These are phyloP conservation scores for Fusarium haematococcum DNA, from an alignment of 2,329 filamentous ascomycete species.

Conservation along the genomic window DNA sequence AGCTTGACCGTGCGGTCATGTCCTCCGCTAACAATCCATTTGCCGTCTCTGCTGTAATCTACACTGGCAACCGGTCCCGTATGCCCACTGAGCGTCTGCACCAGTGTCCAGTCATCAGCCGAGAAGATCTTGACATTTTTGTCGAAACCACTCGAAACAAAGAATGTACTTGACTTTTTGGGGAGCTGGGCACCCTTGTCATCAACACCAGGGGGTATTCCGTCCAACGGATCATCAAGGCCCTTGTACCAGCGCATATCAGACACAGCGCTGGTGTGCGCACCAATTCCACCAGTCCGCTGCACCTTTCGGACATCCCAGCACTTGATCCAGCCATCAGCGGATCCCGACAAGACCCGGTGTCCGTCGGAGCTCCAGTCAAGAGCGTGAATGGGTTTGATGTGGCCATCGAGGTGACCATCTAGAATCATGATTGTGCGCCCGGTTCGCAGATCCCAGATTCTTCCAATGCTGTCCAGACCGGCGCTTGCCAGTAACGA, in stretches of 20 bases:
- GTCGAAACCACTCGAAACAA: constrained; percentile 92
- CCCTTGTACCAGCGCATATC: constrained; percentile 96
- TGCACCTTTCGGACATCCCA: constrained; percentile 96
- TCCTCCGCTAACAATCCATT: constrained; percentile 94
- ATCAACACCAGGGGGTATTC: constrained; percentile 68
- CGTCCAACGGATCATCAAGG: constrained; percentile 76
- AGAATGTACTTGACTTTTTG: constrained; percentile 90
- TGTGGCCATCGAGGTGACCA: constrained; percentile 81
- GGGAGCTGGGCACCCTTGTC: constrained; percentile 76
- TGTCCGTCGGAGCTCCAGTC: constrained; percentile 95
- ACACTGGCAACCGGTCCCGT: constrained; percentile 92
- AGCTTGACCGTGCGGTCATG: constrained; percentile 96
- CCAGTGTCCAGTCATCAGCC: constrained; percentile 92
- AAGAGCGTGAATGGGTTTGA: constrained; percentile 91
- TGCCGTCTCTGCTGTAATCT: constrained; percentile 86
- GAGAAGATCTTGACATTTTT: constrained; percentile 96
- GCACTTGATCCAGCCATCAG: constrained; percentile 96
- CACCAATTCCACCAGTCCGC: constrained; percentile 85
- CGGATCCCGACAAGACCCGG: constrained; percentile 91
- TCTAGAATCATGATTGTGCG: constrained; percentile 96
- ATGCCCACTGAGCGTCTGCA: constrained; percentile 90
- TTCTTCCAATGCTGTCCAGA: constrained; percentile 90
- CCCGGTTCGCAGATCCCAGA: constrained; percentile 95
- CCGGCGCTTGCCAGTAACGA: constrained; percentile 93
- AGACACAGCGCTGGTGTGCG: constrained; percentile 90